Evolutionary conservation across 1,139 yeast species (phyloP).

Genomic region (Geotrichum bryndzae): DNA sequence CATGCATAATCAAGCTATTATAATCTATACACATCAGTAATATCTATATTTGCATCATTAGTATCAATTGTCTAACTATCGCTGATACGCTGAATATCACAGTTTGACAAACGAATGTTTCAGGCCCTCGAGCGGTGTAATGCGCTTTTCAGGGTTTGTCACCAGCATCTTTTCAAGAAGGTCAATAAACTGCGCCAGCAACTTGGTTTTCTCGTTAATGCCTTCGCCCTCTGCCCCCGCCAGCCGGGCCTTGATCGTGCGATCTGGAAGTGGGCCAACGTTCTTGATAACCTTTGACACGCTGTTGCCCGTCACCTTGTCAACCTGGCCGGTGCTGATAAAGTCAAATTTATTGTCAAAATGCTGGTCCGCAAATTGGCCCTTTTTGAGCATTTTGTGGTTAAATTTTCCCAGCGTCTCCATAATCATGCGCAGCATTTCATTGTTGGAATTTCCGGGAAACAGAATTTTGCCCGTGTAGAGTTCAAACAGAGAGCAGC

Average conservation of each 20-base stretch:
- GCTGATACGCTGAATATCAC: not conserved
- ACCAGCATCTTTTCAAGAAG: constrained; percentile 63
- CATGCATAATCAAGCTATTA: not conserved
- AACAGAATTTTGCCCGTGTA: constrained; percentile 77
- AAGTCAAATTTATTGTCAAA: constrained; percentile 33
- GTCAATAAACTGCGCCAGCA: constrained; percentile 38
- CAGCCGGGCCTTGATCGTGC: constrained; percentile 22
- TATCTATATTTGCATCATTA: not conserved
- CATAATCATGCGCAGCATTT: constrained; percentile 35
- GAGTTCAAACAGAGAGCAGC: constrained; percentile 82
- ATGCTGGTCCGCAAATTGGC: constrained; percentile 28
- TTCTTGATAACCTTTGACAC: constrained; percentile 20
- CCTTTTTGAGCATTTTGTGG: constrained; percentile 32
- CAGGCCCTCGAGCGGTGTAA: constrained; percentile 62
- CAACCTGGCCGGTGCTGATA: constrained; percentile 24
- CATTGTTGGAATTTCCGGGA: constrained; percentile 54
- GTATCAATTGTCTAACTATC: not conserved
- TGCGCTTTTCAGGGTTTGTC: constrained; percentile 67
- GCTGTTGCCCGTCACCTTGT: constrained; percentile 28
- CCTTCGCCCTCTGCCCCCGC: constrained; percentile 17
- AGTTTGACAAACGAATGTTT: constrained; percentile 52
- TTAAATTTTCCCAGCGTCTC: constrained; percentile 32
- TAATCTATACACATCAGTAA: not conserved
- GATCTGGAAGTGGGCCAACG: constrained; percentile 21
- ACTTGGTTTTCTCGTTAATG: constrained; percentile 3